Evolutionary conservation across 2,329 filamentous ascomycete genomes (phyloP).

Genomic region (Xylariaceae sp.): DNA sequence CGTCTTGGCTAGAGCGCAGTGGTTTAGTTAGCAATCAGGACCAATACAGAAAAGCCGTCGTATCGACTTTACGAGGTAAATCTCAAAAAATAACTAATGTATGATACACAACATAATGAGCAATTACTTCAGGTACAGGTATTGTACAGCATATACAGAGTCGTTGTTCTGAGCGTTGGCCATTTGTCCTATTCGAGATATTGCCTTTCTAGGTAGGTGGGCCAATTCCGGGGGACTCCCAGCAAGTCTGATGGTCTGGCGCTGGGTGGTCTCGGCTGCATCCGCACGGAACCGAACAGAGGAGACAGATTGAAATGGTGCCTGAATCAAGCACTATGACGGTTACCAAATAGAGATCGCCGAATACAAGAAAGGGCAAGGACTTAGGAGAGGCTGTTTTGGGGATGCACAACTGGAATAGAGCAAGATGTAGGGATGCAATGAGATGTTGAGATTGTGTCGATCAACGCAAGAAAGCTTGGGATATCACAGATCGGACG

Average conservation of each 20-base stretch:
- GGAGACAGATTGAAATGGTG: slow-evolving; percentile 7
- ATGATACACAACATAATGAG: background rate
- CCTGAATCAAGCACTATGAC: slow-evolving; percentile 9
- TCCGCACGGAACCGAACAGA: slow-evolving; percentile 17
- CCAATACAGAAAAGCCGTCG: background rate
- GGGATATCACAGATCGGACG: slow-evolving; percentile 10
- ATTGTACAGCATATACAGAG: slow-evolving; percentile 35
- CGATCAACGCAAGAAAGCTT: slow-evolving; percentile 21
- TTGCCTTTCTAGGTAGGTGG: slow-evolving; percentile 26
- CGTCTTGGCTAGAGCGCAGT: slow-evolving; percentile 23
- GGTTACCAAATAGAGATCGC: slow-evolving; percentile 1
- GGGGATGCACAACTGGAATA: slow-evolving; percentile 15
- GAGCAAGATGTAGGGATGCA: slow-evolving; percentile 14
- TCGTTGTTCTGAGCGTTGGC: slow-evolving; percentile 30
- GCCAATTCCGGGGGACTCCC: background rate
- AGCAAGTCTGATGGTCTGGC: slow-evolving; percentile 5
- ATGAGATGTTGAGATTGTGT: slow-evolving; percentile 10
- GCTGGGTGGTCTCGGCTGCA: slow-evolving; percentile 23
- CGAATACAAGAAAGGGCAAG: background rate
- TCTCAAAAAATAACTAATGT: background rate
- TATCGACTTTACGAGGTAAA: too few species aligned
- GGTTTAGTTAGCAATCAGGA: background rate
- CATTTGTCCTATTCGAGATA: slow-evolving; percentile 25
- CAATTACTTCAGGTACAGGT: slow-evolving; percentile 36
- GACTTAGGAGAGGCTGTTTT: background rate